Conservation (phyloP, 2,329 filamentous ascomycete genomes). For the Didymella lethalis region DNA sequence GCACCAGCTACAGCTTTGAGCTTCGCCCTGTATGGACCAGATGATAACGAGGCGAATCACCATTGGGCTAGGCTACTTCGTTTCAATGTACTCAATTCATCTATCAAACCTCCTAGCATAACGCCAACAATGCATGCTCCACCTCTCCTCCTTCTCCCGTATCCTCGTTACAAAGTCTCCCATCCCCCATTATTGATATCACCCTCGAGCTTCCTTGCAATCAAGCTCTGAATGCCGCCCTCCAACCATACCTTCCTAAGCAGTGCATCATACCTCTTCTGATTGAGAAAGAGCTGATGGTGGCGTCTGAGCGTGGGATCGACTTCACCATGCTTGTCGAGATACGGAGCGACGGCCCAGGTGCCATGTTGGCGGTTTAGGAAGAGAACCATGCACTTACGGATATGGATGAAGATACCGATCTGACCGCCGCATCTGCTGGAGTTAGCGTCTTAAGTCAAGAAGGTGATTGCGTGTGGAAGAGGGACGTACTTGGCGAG, state of each 20-base stretch:
- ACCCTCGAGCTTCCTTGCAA: slow-evolving; percentile 87
- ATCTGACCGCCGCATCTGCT: slow-evolving; percentile 83
- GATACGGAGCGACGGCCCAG: slow-evolving; percentile 87
- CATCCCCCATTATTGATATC: slow-evolving; percentile 98
- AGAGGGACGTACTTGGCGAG: slow-evolving; percentile 73
- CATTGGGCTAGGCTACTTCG: no score
- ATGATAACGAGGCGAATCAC: no score
- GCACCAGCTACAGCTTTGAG: no score
- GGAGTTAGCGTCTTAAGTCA: no score
- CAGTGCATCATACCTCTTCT: slow-evolving; percentile 90
- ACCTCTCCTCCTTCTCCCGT: background rate
- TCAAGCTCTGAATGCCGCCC: slow-evolving; percentile 86
- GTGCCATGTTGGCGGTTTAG: slow-evolving; percentile 82
- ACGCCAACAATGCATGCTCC: background rate
- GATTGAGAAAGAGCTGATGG: slow-evolving; percentile 89
- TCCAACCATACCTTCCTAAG: slow-evolving; percentile 85
- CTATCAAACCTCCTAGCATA: background rate
- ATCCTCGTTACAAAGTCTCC: slow-evolving; percentile 70
- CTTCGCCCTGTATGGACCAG: no score
- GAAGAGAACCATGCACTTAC: slow-evolving; percentile 92
- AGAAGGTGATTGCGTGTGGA: background rate
- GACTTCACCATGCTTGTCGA: slow-evolving; percentile 94
- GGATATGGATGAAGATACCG: slow-evolving; percentile 95
- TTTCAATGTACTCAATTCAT: no score
- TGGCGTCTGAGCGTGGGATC: slow-evolving; percentile 87